Evolutionary conservation across 441 rosid species (phyloP), one percentile per base, ranked within the genome.

Genomic region (Bruguiera hainesii): DNA sequence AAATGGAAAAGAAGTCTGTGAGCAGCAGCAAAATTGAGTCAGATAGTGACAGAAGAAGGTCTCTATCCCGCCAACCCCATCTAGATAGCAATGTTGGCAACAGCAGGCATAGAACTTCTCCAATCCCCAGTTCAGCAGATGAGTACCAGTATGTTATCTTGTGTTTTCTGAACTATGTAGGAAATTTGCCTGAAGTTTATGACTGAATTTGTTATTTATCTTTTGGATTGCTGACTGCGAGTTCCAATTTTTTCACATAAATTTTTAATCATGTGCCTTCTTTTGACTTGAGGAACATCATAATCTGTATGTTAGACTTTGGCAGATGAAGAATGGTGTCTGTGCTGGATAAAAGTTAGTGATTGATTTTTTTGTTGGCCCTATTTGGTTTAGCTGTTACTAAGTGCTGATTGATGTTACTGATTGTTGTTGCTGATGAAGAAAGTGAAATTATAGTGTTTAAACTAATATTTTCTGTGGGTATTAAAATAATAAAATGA

Each of bases 21-120:
- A 74, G 78, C 67, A 72, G 82, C 71, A 78, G 77, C 76, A 85
- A 84, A 83, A 78, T 71, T 64, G 92, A 84, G 68, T 65, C 79
- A 35, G 98, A 89, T 76, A 73, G 74, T 72, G 96, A 89, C 63
- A 73, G 86, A 72, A 91, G 82, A 78, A 83, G 86, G 78, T 83
- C 96, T 61, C 88, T 79, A 56, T 77, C 87, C 57, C 89, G 87
- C 31, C 93, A 85, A 73, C 66, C 76, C 61, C 84, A 79, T 75
- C 60, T 56, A 0, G 89, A 85, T 28, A 74, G 70, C 57, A 60
- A 69, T 65, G 20, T 63, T 37, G 71, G 75, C 70, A 75, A 79
- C 71, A 79, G 64, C 61, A 81, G 77, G 69, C 67, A 82, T 73
- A 82, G 76, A 60, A 35, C 76, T 73, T 90, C 97, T 56, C 92